Percentiles rank a stretch among this genome's conserved stretches.
These are phyloP conservation scores for Dissophora ornata DNA, from an alignment of 192 early-diverging fungal genomes.

Conservation along the genomic window DNA sequence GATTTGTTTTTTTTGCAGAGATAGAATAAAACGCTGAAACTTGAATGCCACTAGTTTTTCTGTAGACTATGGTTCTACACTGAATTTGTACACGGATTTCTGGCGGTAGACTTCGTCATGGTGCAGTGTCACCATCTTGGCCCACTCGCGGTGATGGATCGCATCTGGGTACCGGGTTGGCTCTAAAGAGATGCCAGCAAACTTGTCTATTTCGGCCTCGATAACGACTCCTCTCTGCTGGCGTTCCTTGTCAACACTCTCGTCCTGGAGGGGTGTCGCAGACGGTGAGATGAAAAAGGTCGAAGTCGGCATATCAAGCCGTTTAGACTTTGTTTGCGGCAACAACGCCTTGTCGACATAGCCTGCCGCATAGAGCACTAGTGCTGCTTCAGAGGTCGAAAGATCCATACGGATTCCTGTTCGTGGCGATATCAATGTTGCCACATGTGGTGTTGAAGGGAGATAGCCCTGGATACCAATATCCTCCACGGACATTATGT, in stretches of 20 bases:
- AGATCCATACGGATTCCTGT: conserved; percentile 73
- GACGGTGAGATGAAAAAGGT: conserved; percentile 14
- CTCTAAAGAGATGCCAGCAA: conserved; percentile 78
- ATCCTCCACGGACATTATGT: background rate
- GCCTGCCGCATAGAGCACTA: conserved; percentile 89
- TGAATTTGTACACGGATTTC: conserved; percentile 30
- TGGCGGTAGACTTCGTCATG: conserved; percentile 39
- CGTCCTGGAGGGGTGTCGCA: background rate
- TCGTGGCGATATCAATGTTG: conserved; percentile 30
- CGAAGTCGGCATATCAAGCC: background rate
- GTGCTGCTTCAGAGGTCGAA: conserved; percentile 72
- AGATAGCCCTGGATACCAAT: conserved; percentile 37
- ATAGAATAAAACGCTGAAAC: no score
- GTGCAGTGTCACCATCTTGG: conserved; percentile 36
- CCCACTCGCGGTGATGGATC: conserved; percentile 43
- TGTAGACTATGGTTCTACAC: no score
- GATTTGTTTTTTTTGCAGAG: no score
- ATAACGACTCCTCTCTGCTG: conserved; percentile 58
- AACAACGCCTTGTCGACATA: conserved; percentile 63
- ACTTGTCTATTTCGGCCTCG: conserved; percentile 62
- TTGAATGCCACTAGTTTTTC: no score
- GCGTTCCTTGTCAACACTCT: background rate
- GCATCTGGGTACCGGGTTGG: conserved; percentile 72
- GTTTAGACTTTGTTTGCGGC: conserved; percentile 30
- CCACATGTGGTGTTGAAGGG: conserved; percentile 36